Evolutionary conservation across 208 protist species (phyloP).

Genomic region (Acanthamoeba quina): DNA sequence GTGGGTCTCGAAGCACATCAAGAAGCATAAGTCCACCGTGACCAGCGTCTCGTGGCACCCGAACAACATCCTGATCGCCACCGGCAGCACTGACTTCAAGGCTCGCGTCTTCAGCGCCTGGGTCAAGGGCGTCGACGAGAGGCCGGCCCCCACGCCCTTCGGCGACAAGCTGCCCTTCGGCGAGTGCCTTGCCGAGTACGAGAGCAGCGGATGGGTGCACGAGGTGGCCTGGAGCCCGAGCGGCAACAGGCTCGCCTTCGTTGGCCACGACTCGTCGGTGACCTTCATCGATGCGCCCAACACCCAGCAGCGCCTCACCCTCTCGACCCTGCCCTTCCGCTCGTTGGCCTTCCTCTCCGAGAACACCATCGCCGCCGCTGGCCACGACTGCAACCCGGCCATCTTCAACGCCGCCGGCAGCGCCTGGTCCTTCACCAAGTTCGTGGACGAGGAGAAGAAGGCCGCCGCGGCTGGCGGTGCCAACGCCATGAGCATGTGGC

Average conservation of each 20-base stretch:
- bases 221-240: slow-evolving; percentile 87
- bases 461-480: background rate
- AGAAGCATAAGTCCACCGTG: slow-evolving; percentile 92
- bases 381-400: slow-evolving; percentile 85
- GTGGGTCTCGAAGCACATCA: slow-evolving; percentile 94
- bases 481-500: slow-evolving; percentile 86
- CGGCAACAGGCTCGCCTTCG: slow-evolving; percentile 88
- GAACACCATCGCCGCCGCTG: slow-evolving; percentile 83
- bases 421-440: slow-evolving; percentile 80
- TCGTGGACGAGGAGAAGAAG: slow-evolving; percentile 75
- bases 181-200: slow-evolving; percentile 78
- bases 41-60: slow-evolving; percentile 93
- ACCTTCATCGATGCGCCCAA: slow-evolving; percentile 79
- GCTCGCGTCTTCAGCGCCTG: slow-evolving; percentile 89
- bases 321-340: slow-evolving; percentile 81
- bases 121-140: slow-evolving; percentile 89
- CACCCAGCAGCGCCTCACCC: slow-evolving; percentile 70
- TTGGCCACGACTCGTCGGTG: slow-evolving; percentile 86
- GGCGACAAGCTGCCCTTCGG: slow-evolving; percentile 87
- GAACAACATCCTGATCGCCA: slow-evolving; percentile 90
- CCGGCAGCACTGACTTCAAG: slow-evolving; percentile 91
- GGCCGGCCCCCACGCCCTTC: slow-evolving; percentile 72
- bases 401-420: slow-evolving; percentile 74
- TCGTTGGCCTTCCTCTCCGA: slow-evolving; percentile 83
- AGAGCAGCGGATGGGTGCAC: slow-evolving; percentile 90